Evolutionary conservation across 176 grass and related monocot genomes (phyloP).

Genomic region (Cenchrus fungigraminus): DNA sequence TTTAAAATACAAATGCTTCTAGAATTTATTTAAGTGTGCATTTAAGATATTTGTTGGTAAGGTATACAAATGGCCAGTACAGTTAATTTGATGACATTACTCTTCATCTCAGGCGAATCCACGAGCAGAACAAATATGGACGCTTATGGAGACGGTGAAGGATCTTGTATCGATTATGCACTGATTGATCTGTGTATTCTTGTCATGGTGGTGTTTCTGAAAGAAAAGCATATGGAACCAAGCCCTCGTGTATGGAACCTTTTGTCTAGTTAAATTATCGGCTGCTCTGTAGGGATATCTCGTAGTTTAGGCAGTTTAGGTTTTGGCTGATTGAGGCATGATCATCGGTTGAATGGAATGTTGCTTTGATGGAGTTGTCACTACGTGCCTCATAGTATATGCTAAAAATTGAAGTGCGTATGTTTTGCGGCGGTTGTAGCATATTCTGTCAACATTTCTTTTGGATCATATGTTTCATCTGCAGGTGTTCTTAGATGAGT

Average conservation of each 20-base stretch:
- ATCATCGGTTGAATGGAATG: not conserved
- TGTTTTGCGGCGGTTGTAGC: not conserved
- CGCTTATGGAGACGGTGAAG: constrained; percentile 57
- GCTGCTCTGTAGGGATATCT: not conserved
- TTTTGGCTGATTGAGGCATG: constrained; percentile 1
- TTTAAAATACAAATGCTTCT: not conserved
- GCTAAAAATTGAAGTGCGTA: not conserved
- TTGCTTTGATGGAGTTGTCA: constrained; percentile 17
- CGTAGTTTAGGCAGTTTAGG: constrained; percentile 40
- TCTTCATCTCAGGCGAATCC: constrained; percentile 40
- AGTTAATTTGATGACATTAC: constrained; percentile 8
- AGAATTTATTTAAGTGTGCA: not conserved
- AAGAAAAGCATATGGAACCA: not conserved
- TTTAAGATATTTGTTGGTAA: constrained; percentile 25
- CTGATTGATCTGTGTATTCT: constrained; percentile 26
- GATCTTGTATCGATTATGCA: constrained; percentile 19
- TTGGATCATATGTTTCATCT: not conserved
- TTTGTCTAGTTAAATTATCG: not conserved
- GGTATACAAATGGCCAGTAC: not conserved
- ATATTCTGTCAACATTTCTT: not conserved
- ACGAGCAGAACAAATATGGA: constrained; percentile 47
- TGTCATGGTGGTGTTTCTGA: not conserved
- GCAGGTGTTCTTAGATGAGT: not conserved
- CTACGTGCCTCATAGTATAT: not conserved
- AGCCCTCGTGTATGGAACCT: not conserved